These are phyloP conservation scores for Penicillium taxi DNA, from an alignment of 495 filamentous ascomycete species.

Conservation along the genomic window DNA sequence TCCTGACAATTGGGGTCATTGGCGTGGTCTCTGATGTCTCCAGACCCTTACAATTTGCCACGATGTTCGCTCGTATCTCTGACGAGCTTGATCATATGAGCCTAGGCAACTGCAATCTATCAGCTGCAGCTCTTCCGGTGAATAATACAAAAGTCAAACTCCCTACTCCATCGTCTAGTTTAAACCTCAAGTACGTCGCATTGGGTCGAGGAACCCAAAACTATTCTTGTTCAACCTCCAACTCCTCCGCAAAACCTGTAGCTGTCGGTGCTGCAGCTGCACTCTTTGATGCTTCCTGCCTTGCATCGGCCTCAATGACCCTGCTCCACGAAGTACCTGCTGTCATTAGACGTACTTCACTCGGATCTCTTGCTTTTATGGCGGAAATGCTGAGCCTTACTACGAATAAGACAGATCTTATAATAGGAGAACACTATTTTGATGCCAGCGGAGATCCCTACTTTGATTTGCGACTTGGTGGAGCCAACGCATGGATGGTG, in stretches of 20 bases:
- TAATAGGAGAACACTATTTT: constrained; percentile 63
- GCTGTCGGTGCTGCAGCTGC: constrained; percentile 57
- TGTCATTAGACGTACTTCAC: constrained; percentile 29
- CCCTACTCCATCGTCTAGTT: constrained; percentile 33
- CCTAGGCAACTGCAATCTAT: constrained; percentile 25
- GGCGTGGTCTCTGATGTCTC: constrained; percentile 6
- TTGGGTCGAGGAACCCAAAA: constrained; percentile 71
- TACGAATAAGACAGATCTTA: constrained; percentile 24
- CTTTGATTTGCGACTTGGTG: constrained; percentile 49
- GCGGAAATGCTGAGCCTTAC: constrained; percentile 16
- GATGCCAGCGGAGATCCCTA: constrained; percentile 40
- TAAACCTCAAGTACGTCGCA: constrained; percentile 53
- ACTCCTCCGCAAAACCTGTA: constrained; percentile 14
- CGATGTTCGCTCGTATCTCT: constrained; percentile 16
- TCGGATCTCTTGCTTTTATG: constrained; percentile 28
- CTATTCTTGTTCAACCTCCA: constrained; percentile 51
- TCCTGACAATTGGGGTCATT: constrained; percentile 2
- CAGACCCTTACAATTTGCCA: constrained; percentile 12
- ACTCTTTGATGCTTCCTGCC: constrained; percentile 55
- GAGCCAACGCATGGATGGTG: constrained; percentile 25
- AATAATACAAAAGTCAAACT: constrained; percentile 26
- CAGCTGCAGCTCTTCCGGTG: constrained; percentile 12
- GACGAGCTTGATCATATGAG: constrained; percentile 15
- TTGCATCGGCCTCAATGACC: constrained; percentile 18
- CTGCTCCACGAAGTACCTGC: constrained; percentile 28